Evolutionary conservation across 352 stramenopile genomes (phyloP).

Genomic region (Phytophthora crassamura): DNA sequence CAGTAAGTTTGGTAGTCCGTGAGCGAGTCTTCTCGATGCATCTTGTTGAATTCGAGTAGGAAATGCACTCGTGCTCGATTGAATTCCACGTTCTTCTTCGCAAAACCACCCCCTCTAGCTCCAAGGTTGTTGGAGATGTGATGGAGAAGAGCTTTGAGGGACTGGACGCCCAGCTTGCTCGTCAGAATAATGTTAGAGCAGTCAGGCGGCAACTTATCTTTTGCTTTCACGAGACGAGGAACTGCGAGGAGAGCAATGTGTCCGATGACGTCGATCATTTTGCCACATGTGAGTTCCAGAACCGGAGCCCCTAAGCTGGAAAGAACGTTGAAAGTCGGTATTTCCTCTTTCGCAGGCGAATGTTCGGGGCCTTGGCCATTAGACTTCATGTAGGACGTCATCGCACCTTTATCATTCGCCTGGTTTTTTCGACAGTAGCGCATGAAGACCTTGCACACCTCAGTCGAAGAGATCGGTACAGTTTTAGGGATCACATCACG

Average conservation of each 20-base stretch:
- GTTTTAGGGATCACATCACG: conserved; percentile 56
- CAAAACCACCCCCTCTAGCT: conserved; percentile 20
- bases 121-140: conserved; percentile 56
- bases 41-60: conserved; percentile 58
- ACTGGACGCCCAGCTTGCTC: conserved; percentile 44
- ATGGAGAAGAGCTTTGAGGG: conserved; percentile 65
- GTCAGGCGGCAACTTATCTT: conserved; percentile 23
- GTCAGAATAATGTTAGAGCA: conserved; percentile 1
- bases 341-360: conserved; percentile 22
- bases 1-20: conserved; percentile 63
- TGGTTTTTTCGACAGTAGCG: conserved; percentile 50
- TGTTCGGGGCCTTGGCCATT: conserved; percentile 17
- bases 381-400: not conserved
- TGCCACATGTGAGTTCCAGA: conserved; percentile 26
- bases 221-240: conserved; percentile 41
- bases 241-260: conserved; percentile 43
- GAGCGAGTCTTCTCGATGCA: conserved; percentile 63
- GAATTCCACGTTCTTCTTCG: conserved; percentile 56
- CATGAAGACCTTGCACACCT: conserved; percentile 70
- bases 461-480: conserved; percentile 43
- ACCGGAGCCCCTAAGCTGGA: conserved; percentile 7
- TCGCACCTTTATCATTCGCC: not conserved
- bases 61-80: conserved; percentile 48
- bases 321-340: conserved; percentile 1
- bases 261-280: conserved; percentile 26